These are phyloP conservation scores for Gossypium thurberi DNA, from an alignment of 345 rosid species.

Conservation along the genomic window DNA sequence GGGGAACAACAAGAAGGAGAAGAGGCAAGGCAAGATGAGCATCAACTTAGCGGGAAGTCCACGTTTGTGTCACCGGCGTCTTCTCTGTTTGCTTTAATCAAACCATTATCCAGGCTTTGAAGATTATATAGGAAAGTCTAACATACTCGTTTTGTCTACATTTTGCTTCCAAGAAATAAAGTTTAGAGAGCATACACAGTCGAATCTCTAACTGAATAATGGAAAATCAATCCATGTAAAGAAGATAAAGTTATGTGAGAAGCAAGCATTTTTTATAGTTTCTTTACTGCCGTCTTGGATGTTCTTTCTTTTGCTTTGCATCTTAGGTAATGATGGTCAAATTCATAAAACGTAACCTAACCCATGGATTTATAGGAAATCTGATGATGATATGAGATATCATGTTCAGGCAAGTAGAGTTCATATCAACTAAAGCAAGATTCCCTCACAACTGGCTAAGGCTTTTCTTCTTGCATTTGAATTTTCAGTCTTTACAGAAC, in stretches of 20 bases:
- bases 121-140: neutral
- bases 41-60: neutral
- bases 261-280: neutral
- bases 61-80: conserved; percentile 12
- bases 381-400: neutral
- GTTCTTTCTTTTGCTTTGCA: neutral
- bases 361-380: neutral
- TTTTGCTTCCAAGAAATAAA: neutral
- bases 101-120: conserved; percentile 21
- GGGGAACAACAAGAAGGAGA: conserved; percentile 9
- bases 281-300: neutral
- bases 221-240: neutral
- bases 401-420: neutral
- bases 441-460: neutral
- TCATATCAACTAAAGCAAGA: neutral
- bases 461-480: neutral
- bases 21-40: conserved; percentile 1
- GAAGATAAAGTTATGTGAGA: neutral
- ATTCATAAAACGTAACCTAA: neutral
- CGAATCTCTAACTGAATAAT: neutral
- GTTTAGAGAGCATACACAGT: neutral
- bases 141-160: conserved; percentile 3
- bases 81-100: conserved; percentile 18
- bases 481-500: neutral
- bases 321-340: neutral